Conservation (phyloP, 208 protist genomes). For the Phytomonas sp. region DNA sequence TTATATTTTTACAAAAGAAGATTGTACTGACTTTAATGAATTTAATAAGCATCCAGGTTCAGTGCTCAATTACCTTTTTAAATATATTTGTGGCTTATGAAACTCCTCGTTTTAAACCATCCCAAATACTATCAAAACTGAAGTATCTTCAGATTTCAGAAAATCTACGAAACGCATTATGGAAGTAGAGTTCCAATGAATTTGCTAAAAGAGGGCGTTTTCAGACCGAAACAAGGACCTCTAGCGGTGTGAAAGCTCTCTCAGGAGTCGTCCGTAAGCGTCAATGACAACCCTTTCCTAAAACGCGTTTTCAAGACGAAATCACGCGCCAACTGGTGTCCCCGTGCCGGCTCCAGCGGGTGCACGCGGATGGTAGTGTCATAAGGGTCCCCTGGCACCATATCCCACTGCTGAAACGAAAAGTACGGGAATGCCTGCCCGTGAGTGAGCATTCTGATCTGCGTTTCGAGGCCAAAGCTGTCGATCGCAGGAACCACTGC, state of each 20-base stretch:
- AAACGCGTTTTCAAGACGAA: conserved; percentile 98
- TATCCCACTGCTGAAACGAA: conserved; percentile 95
- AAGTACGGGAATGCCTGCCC: conserved; percentile 92
- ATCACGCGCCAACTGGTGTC: conserved; percentile 95
- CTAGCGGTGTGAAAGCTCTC: background rate
- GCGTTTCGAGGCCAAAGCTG: conserved; percentile 99
- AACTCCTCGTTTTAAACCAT: background rate
- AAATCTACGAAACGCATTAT: background rate
- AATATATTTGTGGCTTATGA: background rate
- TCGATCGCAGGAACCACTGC: conserved; percentile 97
- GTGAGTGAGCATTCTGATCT: conserved; percentile 95
- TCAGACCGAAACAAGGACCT: background rate
- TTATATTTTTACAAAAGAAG: background rate
- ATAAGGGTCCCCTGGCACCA: conserved; percentile 98
- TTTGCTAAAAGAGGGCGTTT: background rate
- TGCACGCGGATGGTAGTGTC: conserved; percentile 93
- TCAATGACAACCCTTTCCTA: conserved; percentile 90
- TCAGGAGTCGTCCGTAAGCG: conserved; percentile 51
- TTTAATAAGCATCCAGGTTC: background rate
- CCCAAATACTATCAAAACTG: background rate
- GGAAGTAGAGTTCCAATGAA: background rate
- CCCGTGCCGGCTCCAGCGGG: conserved; percentile 92
- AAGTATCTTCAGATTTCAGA: background rate
- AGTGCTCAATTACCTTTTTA: background rate
- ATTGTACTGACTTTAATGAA: background rate